Conservation (phyloP, 179 eudicot genomes). For the Actinidia arguta region DNA sequence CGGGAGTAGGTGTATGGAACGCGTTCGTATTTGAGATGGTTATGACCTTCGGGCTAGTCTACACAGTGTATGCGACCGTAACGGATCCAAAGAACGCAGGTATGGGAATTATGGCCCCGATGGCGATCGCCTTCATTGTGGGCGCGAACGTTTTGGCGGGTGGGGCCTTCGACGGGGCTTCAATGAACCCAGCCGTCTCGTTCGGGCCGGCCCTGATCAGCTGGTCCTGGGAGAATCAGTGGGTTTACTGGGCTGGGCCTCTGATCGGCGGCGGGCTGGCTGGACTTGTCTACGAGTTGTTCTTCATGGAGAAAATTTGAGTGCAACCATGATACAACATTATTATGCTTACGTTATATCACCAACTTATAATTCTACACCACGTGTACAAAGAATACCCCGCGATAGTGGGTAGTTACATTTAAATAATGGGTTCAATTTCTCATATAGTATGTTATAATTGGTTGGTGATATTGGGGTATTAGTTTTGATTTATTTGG, state of each 20-base stretch:
- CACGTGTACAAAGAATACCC: no score
- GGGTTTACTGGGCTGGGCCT: slow-evolving; percentile 18
- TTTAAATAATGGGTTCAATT: no score
- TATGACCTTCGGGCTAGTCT: slow-evolving; percentile 8
- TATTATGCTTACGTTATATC: no score
- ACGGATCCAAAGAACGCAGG: background rate
- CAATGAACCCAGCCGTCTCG: background rate
- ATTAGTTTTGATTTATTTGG: no score
- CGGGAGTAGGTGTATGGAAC: slow-evolving; percentile 2
- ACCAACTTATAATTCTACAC: no score
- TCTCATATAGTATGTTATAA: no score
- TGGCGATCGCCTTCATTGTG: background rate
- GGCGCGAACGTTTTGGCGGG: background rate
- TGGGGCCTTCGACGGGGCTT: slow-evolving; percentile 1
- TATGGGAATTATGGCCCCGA: background rate
- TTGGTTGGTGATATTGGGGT: no score
- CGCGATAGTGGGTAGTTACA: no score
- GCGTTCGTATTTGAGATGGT: background rate
- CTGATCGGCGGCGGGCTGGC: slow-evolving; percentile 8
- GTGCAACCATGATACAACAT: no score
- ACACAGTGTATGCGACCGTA: background rate
- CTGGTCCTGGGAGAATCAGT: slow-evolving; percentile 12
- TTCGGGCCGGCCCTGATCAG: background rate
- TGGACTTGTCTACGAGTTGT: slow-evolving; percentile 5
- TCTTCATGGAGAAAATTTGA: background rate